Percentiles rank a stretch among this genome's conserved stretches.
phyloP scores from a whole-genome alignment of 495 filamentous ascomycete species.

The Acidomyces sp. region DNA sequence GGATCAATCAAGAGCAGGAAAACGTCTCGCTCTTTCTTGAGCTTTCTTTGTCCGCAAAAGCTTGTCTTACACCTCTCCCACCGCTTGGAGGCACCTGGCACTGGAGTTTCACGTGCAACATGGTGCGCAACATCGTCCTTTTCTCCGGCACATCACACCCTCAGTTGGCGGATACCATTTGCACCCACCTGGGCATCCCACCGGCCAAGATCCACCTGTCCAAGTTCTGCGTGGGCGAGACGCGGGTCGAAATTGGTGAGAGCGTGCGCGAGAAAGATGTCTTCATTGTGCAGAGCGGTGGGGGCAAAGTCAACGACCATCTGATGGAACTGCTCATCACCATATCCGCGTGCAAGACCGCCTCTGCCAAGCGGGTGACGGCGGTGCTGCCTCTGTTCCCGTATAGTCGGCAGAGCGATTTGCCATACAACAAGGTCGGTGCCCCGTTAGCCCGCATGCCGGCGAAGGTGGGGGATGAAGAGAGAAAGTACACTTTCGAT shows the following conservation, averaged over 20 bases:
- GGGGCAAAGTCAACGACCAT: conserved; percentile 87
- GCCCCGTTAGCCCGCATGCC: conserved; percentile 68
- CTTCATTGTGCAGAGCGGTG: conserved; percentile 86
- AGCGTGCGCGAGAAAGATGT: conserved; percentile 96
- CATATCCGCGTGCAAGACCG: conserved; percentile 94
- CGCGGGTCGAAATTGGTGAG: conserved; percentile 86
- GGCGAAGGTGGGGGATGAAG: conserved; percentile 26
- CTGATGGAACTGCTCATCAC: conserved; percentile 91
- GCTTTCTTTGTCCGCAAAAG: no score
- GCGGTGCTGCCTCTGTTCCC: conserved; percentile 93
- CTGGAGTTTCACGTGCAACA: conserved; percentile 30
- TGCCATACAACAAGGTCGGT: conserved; percentile 89
- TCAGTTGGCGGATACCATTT: conserved; percentile 69
- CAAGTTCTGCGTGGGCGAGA: conserved; percentile 92
- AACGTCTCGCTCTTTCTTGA: no score
- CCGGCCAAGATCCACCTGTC: conserved; percentile 66
- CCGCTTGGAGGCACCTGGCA: not conserved
- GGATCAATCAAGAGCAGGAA: no score
- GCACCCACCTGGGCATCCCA: conserved; percentile 73
- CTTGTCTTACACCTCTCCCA: no score
- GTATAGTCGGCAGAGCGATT: conserved; percentile 86
- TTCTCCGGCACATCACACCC: conserved; percentile 91
- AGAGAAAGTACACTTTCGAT: conserved; percentile 74
- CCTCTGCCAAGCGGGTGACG: conserved; percentile 79
- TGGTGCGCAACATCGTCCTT: conserved; percentile 95